Evolutionary conservation across 2,329 filamentous ascomycete species (phyloP).

Genomic region (Aphanoascus verrucosus): DNA sequence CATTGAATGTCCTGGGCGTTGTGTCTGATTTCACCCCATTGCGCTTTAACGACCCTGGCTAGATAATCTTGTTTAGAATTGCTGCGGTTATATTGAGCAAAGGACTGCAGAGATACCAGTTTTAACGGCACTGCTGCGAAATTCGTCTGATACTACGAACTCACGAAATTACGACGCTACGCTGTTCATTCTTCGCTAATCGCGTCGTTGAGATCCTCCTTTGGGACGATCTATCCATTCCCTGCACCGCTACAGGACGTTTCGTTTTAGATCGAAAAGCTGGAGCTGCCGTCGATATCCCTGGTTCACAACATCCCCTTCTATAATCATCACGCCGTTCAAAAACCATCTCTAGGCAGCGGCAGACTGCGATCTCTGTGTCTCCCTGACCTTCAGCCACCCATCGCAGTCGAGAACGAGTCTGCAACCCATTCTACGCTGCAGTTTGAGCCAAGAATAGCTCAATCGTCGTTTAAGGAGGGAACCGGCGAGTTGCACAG

Average conservation of each 20-base stretch:
- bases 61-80: constrained; percentile 4
- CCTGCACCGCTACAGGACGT: constrained; percentile 3
- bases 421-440: constrained; percentile 44
- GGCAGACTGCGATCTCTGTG: constrained; percentile 63
- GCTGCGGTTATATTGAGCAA: neutral
- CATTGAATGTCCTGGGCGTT: neutral
- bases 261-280: constrained; percentile 62
- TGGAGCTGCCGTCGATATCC: constrained; percentile 84
- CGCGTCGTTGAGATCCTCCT: neutral
- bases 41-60: neutral
- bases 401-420: constrained; percentile 38
- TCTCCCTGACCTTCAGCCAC: constrained; percentile 50
- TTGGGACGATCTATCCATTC: neutral
- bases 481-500: constrained; percentile 39
- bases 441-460: constrained; percentile 51
- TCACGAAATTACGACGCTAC: neutral
- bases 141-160: neutral
- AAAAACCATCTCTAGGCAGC: constrained; percentile 57
- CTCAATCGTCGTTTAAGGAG: constrained; percentile 50
- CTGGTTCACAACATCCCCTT: constrained; percentile 65
- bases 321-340: constrained; percentile 56
- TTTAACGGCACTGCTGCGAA: neutral
- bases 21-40: neutral
- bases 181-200: neutral
- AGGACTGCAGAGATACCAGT: neutral